Evolutionary conservation across 345 rosid genomes (phyloP), one percentile per base, ranked within the genome.

Genomic region (Eutrema yunnanense): DNA sequence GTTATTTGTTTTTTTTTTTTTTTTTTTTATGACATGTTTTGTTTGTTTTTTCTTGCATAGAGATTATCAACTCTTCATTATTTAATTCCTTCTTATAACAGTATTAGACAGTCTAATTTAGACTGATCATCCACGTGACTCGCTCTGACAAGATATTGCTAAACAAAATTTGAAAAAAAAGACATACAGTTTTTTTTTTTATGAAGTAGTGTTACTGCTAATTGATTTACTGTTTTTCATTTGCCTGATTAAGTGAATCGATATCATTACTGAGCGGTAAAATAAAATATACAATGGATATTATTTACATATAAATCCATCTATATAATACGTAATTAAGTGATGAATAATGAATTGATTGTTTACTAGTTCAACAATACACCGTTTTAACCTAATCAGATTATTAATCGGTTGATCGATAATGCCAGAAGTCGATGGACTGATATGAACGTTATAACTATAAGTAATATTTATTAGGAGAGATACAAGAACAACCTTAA

Each of bases 71-170:
- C 27, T 44, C 36, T 11, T 61, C 27, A 53, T 46, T 62, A 29
- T 49, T 62, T 69, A 67, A 75, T 53, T 56, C 42, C 30, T 43
- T 52, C 13, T 33, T 37, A 54, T 34, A 44, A 73, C 57, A 19
- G 5, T 62, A 62, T 16, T 16, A 16, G 16, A 16, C 16, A 0
- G 16, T 16, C 16, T 16, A 16, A 16, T 16, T 30, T 47, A 38
- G 5, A 47, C 71, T 48, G 66, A n/a, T 56, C 70, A 49, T 46
- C 66, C 80, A 76, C 48, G 71, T 76, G 80, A 74, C 60, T 55
- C 43, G 59, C 40, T 69, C 80, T 70, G 75, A 69, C 71, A 69
- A 62, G 29, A 69, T 60, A 69, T 62, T 37, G 51, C 22, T 70
- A 69, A 70, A 57, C 66, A 71, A 64, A 62, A 9, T 53, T 27